Evolutionary conservation across 805 yeast genomes (phyloP), one percentile per base, ranked within the genome.

Genomic region (Sugiyamaella americana): DNA sequence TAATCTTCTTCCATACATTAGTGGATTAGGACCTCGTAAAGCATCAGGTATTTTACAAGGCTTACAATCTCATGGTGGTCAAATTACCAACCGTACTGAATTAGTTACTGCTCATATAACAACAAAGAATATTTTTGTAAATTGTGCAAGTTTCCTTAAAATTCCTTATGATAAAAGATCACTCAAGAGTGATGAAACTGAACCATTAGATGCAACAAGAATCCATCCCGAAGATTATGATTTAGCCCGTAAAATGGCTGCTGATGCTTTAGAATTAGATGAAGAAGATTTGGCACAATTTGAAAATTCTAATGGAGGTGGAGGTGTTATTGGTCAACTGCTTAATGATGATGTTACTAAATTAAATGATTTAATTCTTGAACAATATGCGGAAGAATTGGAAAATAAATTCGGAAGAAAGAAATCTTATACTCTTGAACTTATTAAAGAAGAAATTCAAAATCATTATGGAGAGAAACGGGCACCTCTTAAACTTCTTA

Each of bases 211-310:
- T 64, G 89, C 93, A 43, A 93, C 98, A 0, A 78, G 98, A 68
- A 88, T 93, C 40, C 99, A 93, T 59, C 98, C 98, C 5, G 98
- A 93, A 66, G 99, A 93, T 67, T 93, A 93, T 63, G 95, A 87
- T 53, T 73, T 93, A 56, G 98, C 97, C 2, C 79, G 93, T 43
- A 93, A 93, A 64, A 93, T 93, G 89, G 98, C 97, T 5, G 93
- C 96, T 1, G 98, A 93, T 70, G 98, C 98, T 1, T 74, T 93
- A 54, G 98, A 91, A 62, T 75, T 89, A 53, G 96, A 88, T 58
- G 98, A 94, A 58, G 98, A 91, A 64, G 96, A 88, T 54, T 73
- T 86, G 59, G 83, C 81, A 2, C 89, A 83, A 47, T 64, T 82
- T 40, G 89, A 87, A 60, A 83, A 80, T 51, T 84, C 83, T 50